Percentiles rank a stretch among this genome's conserved stretches.
phyloP scores from a whole-genome alignment of 2,329 filamentous ascomycete genomes.

The Neoarthrinium moseri region DNA sequence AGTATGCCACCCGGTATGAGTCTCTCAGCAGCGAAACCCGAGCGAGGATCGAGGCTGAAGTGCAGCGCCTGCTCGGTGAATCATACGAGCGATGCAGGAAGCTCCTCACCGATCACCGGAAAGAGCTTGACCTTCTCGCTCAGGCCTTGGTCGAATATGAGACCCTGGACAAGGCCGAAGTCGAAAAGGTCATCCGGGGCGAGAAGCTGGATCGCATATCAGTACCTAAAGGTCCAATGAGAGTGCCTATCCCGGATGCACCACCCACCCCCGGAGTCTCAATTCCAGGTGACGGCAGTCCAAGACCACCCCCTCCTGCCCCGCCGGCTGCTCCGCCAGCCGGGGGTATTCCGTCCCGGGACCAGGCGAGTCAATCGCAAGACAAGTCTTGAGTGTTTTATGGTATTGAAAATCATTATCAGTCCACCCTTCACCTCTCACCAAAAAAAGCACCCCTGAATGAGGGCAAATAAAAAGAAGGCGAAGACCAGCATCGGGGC shows the following conservation, averaged over 20 bases:
- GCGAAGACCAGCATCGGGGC: too few relatives aligned
- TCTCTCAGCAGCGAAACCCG: conserved; percentile 83
- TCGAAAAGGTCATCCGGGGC: conserved; percentile 84
- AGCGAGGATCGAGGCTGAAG: conserved; percentile 82
- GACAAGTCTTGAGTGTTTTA: too few relatives aligned
- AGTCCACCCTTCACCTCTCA: too few relatives aligned
- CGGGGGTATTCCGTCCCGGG: background rate
- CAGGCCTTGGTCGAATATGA: conserved; percentile 93
- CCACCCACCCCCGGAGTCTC: conserved; percentile 20
- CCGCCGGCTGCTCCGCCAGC: conserved; percentile 15
- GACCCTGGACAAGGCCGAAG: conserved; percentile 84
- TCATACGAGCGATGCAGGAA: conserved; percentile 71
- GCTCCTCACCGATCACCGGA: conserved; percentile 71
- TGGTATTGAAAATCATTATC: too few relatives aligned
- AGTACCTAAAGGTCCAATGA: conserved; percentile 60
- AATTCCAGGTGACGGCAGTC: conserved; percentile 14
- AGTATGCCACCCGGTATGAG: conserved; percentile 78
- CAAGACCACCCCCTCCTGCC: conserved; percentile 20
- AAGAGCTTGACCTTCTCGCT: conserved; percentile 84
- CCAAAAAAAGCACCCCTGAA: too few relatives aligned
- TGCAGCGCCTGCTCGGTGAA: conserved; percentile 80
- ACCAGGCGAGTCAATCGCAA: too few relatives aligned
- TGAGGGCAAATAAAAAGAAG: too few relatives aligned
- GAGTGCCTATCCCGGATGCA: conserved; percentile 54
- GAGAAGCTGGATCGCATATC: conserved; percentile 74